These are phyloP conservation scores for Zizania palustris DNA, from an alignment of 202 grass and related monocot genomes.

Conservation along the genomic window DNA sequence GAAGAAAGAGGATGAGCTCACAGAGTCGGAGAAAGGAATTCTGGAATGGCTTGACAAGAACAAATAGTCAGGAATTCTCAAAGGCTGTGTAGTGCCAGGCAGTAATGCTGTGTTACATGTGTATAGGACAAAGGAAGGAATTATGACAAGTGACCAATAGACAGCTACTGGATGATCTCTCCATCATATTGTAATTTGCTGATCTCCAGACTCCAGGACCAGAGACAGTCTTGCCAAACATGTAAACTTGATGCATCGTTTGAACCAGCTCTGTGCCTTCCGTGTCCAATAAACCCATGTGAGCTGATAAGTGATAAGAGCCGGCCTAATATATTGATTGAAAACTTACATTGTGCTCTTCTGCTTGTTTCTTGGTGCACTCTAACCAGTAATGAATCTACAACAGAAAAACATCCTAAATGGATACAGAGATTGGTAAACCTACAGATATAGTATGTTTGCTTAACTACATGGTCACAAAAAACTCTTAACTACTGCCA, in stretches of 20 bases:
- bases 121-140: neutral
- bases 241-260: no score
- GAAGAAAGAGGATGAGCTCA: slow-evolving; percentile 61
- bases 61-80: slow-evolving; percentile 38
- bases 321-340: neutral
- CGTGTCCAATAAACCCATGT: neutral
- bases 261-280: no score
- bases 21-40: slow-evolving; percentile 80
- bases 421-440: neutral
- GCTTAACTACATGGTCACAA: neutral
- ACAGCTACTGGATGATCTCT: neutral
- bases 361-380: neutral
- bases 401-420: neutral
- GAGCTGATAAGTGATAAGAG: neutral
- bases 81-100: neutral
- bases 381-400: neutral
- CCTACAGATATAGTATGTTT: neutral
- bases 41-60: slow-evolving; percentile 95
- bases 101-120: neutral
- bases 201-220: neutral
- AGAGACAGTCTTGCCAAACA: neutral
- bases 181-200: neutral
- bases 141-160: neutral
- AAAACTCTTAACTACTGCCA: neutral
- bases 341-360: neutral